These are phyloP conservation scores for Scedosporium minutisporum DNA, from an alignment of 2,329 filamentous ascomycete genomes.

Conservation along the genomic window DNA sequence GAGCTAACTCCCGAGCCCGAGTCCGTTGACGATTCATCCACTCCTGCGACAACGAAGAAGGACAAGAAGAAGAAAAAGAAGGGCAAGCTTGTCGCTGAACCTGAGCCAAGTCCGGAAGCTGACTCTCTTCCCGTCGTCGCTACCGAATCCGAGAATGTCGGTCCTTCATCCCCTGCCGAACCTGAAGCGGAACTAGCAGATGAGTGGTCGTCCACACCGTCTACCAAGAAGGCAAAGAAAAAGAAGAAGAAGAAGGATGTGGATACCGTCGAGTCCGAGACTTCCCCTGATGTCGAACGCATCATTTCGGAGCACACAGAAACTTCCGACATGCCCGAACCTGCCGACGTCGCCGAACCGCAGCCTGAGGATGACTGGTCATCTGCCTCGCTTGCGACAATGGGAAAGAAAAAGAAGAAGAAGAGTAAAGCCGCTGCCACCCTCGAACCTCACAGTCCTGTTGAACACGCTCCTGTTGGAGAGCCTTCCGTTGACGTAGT, in stretches of 20 bases:
- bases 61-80: slow-evolving; percentile 19
- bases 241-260: too few species aligned
- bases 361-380: background rate
- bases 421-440: background rate
- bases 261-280: too few species aligned
- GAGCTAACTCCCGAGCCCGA: background rate
- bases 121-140: too few species aligned
- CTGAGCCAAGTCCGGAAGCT: background rate
- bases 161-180: too few species aligned
- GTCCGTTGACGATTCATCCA: background rate
- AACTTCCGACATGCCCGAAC: background rate
- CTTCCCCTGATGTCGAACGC: background rate
- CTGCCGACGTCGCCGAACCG: too few species aligned
- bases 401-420: slow-evolving; percentile 11
- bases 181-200: background rate
- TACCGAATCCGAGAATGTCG: too few species aligned
- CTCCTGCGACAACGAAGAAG: slow-evolving; percentile 12
- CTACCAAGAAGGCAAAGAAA: too few species aligned
- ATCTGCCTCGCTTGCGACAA: slow-evolving; percentile 4
- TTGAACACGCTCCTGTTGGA: too few species aligned
- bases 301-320: background rate
- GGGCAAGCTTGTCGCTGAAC: slow-evolving; percentile 17
- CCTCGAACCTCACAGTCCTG: too few species aligned
- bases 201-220: too few species aligned
- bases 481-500: too few species aligned